Evolutionary conservation across 495 filamentous ascomycete species (phyloP), one percentile per base, ranked within the genome.

Genomic region (Apodospora peruviana): DNA sequence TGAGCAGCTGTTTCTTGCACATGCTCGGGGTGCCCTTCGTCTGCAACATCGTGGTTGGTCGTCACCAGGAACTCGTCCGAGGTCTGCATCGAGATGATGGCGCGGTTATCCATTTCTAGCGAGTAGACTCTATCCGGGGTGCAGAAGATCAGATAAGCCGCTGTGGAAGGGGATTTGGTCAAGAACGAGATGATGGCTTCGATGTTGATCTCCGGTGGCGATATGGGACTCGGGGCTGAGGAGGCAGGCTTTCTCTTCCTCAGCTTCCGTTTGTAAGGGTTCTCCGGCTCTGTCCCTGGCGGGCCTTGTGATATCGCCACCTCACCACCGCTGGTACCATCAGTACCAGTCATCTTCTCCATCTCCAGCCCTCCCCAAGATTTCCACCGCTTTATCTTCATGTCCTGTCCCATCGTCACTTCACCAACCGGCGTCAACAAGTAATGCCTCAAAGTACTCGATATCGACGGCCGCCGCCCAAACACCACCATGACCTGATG

Each of bases 91-190:
- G 12, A 2, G 3, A 11, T 8, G 16, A 40, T 78, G 0, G 64
- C 68, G 4, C 49, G 32, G 48, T 74, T 61, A 53, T 85, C 82
- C 57, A 84, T 85, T 48, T 85, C 83, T 40, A 86, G 61, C 0
- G 76, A 63, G 18, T 68, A 53, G 9, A 71, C 71, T 11, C 47
- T 47, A 0, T 47, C 24, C 1, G 79, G 80, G 40, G 78, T 72
- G 48, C 73, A 72, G 48, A 83, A 69, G 44, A 77, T 75, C 0
- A 85, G 56, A 58, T 85, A 87, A 23, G 77, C 78, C 1, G 79
- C 76, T 41, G 81, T 78, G 3, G 75, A 73, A 0, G 62, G 63
- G 4, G 64, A 58, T 0, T 23, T 9, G 7, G 71, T 62, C 3
- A 83, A 54, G 11, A 43, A 48, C 0, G 47, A 43, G 1, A 60